Evolutionary conservation across 2,329 filamentous ascomycete species (phyloP), one percentile per base, ranked within the genome.

Genomic region (Talaromyces sp.): DNA sequence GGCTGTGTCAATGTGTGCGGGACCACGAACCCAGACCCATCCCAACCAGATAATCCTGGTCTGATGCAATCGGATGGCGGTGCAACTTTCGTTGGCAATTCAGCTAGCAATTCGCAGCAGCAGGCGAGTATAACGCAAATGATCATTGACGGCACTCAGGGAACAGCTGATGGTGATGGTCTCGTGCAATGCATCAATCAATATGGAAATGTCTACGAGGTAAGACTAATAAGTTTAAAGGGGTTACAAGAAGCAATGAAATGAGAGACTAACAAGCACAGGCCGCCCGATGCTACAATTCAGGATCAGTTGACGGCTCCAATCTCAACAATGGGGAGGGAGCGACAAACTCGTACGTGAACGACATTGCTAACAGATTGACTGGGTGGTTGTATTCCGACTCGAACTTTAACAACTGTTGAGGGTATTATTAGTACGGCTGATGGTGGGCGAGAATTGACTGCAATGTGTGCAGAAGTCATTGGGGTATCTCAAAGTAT

Each of bases 211-310:
- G 21, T 59, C 52, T 59, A 55, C 11, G 57, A 59, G 6, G 57
- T 59, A 51, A 43, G 51, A 19, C 11, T 25, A 13, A 9, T 35
- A 15, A 2, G 10, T 10, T 10, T 3, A 10, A 15, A 8, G 28
- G 13, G 5, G n/a, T 41, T 13, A 15, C 3, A 11, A 43, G 10
- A 37, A 4, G 22, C 10, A 25, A 22, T 19, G 19, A 13, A 35
- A 2, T 39, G 15, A 6, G 39, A 28, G 17, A 15, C 39, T 58
- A 58, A 54, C 2, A 15, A 19, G 3, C 21, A 33, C 28, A 58
- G 56, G 56, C 56, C 21, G 56, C 56, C 21, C 50, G 56, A 54
- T 58, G 56, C 51, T 58, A 58, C 41, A 58, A 58, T 10, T 58
- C 56, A 13, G 57, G 57, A 25, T 59, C 57, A 2, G 57, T 59